Base-by-base conservation (phyloP, 768 basidiomycete species). In the Postia placenta region DNA sequence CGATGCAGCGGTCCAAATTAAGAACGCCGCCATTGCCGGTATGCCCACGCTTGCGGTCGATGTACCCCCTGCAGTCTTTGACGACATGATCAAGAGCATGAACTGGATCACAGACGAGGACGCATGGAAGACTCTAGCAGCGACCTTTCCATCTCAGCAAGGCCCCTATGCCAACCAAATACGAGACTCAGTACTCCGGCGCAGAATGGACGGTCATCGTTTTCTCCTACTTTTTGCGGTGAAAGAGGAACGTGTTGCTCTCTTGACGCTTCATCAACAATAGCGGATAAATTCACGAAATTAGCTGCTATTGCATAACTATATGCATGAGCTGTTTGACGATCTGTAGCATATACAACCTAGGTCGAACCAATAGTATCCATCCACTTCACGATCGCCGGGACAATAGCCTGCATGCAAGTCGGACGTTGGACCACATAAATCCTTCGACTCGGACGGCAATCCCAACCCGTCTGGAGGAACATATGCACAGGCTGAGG, bases 101-200 rank as follows among this genome's bases (percentile, higher is more conserved):
- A 62, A 67, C 14, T 91, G 89, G 89, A 65, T 89, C 22, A 74
- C 74, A 4, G 86, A 88, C 51, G 89, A 92, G 38, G 86, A 90
- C 33, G 69, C 72, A 0, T 88, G 89, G 86, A 84, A 81, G 64
- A 51, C 69, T 2, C 71, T 89, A 33, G 60, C 73, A 5, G 68
- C 72, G 0, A 62, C 65, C 7, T 84, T 88, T 63, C 79, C 83
- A 0, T 66, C 74, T 23, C 72, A 78, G 39, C 75, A 79, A 45
- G 69, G 75, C 5, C 73, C 75, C 2, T 89, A 89, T 60, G 85
- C 83, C 1, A 62, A 73, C 20, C 83, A 85, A 48, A 66, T 92
- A 17, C 75, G 85, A 19, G 87, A 91, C 28, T 75, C 83, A 1
- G 75, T 79, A 2, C 64, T 69, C 20, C 84, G 79, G 56, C 74